Conservation (phyloP, 1,284 basidiomycete genomes). For the Rhodotorula sp. region DNA sequence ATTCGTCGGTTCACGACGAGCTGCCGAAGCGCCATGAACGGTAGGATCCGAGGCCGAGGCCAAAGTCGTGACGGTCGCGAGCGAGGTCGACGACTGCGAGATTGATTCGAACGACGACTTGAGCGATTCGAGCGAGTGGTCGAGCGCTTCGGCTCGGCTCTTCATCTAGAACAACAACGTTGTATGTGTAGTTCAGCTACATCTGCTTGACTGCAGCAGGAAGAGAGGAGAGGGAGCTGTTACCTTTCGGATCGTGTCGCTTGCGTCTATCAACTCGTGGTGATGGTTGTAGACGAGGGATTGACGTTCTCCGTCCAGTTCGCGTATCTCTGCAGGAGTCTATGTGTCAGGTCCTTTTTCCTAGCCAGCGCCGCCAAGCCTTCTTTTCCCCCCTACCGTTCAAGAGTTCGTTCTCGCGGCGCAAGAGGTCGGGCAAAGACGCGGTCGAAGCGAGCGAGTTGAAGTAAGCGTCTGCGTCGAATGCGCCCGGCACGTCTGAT, state of each 20-base stretch:
- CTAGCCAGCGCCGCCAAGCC: too few relatives aligned
- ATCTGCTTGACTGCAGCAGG: background rate
- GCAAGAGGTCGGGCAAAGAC: slow-evolving; percentile 66
- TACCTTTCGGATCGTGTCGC: slow-evolving; percentile 82
- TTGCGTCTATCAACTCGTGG: slow-evolving; percentile 80
- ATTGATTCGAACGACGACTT: slow-evolving; percentile 77
- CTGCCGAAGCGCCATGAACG: background rate
- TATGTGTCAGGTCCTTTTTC: background rate
- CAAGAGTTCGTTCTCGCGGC: slow-evolving; percentile 71
- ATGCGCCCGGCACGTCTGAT: slow-evolving; percentile 64
- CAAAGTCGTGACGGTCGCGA: slow-evolving; percentile 49
- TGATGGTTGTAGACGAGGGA: slow-evolving; percentile 91
- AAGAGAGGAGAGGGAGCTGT: background rate
- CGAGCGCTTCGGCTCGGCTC: slow-evolving; percentile 72
- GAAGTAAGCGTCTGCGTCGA: slow-evolving; percentile 72
- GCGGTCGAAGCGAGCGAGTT: slow-evolving; percentile 43
- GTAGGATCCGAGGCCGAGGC: background rate
- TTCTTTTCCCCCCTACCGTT: too few relatives aligned
- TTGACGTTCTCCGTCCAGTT: slow-evolving; percentile 82
- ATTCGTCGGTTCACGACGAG: background rate
- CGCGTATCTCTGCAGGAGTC: slow-evolving; percentile 66
- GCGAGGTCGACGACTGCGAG: slow-evolving; percentile 68
- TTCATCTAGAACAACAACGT: slow-evolving; percentile 63
- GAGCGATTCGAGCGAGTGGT: slow-evolving; percentile 74
- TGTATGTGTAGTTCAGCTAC: background rate